Percentiles rank a stretch among this genome's conserved stretches.
Conservation (phyloP, 768 basidiomycete genomes). For the Lanmaoa pseudosensibilis region DNA sequence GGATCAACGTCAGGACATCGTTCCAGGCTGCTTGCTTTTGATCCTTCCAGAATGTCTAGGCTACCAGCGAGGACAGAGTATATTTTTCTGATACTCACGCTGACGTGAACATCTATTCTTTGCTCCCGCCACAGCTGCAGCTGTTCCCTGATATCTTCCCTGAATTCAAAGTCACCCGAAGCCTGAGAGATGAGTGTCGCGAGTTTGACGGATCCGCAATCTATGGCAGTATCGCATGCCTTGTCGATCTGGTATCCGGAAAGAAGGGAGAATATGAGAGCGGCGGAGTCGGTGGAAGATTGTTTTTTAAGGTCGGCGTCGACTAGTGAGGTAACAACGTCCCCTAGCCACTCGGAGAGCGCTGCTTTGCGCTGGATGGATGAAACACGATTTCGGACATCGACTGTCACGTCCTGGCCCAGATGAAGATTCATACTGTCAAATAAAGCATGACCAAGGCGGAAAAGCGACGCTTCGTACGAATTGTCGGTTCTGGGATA, state of each 20-base stretch:
- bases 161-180: slow-evolving; percentile 73
- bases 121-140: slow-evolving; percentile 82
- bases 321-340: slow-evolving; percentile 64
- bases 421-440: slow-evolving; percentile 76
- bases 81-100: slow-evolving; percentile 67
- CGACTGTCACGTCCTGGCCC: slow-evolving; percentile 49
- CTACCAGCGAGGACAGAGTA: slow-evolving; percentile 86
- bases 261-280: slow-evolving; percentile 71
- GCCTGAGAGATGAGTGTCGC: slow-evolving; percentile 89
- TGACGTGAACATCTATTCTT: slow-evolving; percentile 66
- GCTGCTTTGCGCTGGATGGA: slow-evolving; percentile 74
- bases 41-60: slow-evolving; percentile 56
- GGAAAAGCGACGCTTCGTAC: slow-evolving; percentile 78
- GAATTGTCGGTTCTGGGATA: slow-evolving; percentile 72
- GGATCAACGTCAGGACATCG: slow-evolving; percentile 61
- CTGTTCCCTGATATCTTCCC: slow-evolving; percentile 71
- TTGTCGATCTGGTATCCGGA: slow-evolving; percentile 87
- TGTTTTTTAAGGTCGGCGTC: slow-evolving; percentile 67
- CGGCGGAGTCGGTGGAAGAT: slow-evolving; percentile 43
- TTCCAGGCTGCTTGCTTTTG: slow-evolving; percentile 49
- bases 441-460: slow-evolving; percentile 86
- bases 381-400: slow-evolving; percentile 59
- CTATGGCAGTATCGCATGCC: slow-evolving; percentile 72
- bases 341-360: slow-evolving; percentile 83
- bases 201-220: slow-evolving; percentile 77